Evolutionary conservation across 2,329 filamentous ascomycete species (phyloP), one percentile per base, ranked within the genome.

Genomic region (Fusarium floridanum): DNA sequence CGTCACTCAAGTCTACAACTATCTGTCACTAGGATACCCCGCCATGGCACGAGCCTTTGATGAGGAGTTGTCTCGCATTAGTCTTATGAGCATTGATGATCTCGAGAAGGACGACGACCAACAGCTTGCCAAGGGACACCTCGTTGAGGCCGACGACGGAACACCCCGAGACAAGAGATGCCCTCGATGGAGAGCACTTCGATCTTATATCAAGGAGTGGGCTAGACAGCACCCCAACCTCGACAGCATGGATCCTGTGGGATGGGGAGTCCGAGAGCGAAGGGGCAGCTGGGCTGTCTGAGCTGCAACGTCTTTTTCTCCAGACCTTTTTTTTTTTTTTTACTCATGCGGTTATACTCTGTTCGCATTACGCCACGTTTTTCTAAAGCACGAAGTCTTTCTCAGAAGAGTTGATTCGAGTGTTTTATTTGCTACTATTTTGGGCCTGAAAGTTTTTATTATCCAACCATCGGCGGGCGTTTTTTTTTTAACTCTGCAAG

Each of bases 1-100:
- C 81, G 91, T 98, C 66, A 98, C 95, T 0, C 96, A 98, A 83
- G 95, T 98, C 9, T 98, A 97, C 88, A 98, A 98, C 82, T 98
- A 98, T 82, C 88, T 98, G 17, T 97, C 95, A 0, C 88, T 98
- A 6, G 96, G 96, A 6, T 98, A 98, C 82, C 95, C 96, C 4
- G 92, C 94, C 37, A 91, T 95, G 78, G 96, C 95, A 12, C 91
- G 93, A 24, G 89, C 90, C 41, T 98, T 94, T 79, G 96, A 98
- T 80, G 89, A 92, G 12, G 96, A 98, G 85, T 87, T 98, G 22
- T 91, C 92, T 76, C 94, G 93, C 80, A 97, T 98, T 66, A 93
- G 92, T 36, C 87, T 89, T 11, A 91, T 97, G 8, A 81, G 89
- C 1, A 80, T 96, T 9, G 85, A 88, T 4, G 92, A 95, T 64